Evolutionary conservation across 306 rosid genomes (phyloP).

Genomic region (Carpinus fangiana): DNA sequence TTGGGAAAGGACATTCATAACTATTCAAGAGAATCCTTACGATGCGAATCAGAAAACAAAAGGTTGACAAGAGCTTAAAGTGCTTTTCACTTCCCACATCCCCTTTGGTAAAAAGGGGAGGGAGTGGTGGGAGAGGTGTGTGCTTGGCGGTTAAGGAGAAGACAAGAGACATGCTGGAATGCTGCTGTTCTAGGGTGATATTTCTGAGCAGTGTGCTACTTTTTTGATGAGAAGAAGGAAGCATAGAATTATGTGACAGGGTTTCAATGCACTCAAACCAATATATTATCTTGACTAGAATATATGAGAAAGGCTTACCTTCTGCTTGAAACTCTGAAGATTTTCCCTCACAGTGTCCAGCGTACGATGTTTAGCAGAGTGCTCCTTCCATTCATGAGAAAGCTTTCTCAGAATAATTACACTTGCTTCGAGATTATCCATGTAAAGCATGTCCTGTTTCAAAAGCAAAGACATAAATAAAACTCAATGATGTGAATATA

Average conservation of each 20-base stretch:
- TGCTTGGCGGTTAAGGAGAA: not conserved
- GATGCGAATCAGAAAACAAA: not conserved
- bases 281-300: not conserved
- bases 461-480: not conserved
- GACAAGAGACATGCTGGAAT: not conserved
- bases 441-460: slow-evolving; percentile 47
- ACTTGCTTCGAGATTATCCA: slow-evolving; percentile 58
- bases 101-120: not conserved
- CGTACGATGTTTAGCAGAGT: slow-evolving; percentile 31
- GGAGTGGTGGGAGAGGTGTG: not conserved
- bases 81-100: not conserved
- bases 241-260: not conserved
- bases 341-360: slow-evolving; percentile 42
- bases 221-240: slow-evolving; percentile 8
- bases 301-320: slow-evolving; percentile 30
- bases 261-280: not conserved
- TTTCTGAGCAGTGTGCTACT: not conserved
- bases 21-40: not conserved
- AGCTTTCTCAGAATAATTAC: slow-evolving; percentile 41
- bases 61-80: not conserved
- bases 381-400: slow-evolving; percentile 43
- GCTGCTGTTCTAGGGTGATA: not conserved
- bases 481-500: slow-evolving; percentile 7
- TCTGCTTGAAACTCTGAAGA: slow-evolving; percentile 40
- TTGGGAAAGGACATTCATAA: not conserved